A percentile compares a stretch with the other conserved stretches of the same genome.
Evolutionary conservation across 768 basidiomycete species (phyloP).

Genomic region (Kwoniella dendrophila): DNA sequence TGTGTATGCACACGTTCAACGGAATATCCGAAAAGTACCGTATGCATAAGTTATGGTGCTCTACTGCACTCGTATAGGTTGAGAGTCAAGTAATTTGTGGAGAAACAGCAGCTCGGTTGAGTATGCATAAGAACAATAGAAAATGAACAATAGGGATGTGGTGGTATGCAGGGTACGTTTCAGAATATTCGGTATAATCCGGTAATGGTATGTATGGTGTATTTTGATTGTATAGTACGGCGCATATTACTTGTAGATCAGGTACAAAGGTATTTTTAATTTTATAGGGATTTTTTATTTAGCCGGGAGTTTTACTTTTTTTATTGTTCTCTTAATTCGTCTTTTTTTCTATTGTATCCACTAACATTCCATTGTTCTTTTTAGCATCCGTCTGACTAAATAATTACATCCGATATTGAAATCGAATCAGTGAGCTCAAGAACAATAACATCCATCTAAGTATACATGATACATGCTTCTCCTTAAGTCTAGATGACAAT

Average conservation of each 20-base stretch:
- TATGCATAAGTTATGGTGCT: too few species aligned
- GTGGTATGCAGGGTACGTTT: background rate
- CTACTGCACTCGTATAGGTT: too few species aligned
- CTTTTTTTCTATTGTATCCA: background rate
- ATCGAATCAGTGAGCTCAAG: too few species aligned
- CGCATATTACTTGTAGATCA: constrained; percentile 1
- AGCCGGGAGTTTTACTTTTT: background rate
- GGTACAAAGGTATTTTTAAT: background rate
- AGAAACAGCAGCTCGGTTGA: too few species aligned
- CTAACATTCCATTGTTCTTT: background rate
- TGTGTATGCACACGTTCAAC: background rate
- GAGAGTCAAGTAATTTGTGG: too few species aligned
- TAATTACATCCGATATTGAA: too few species aligned
- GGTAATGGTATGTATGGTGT: too few species aligned
- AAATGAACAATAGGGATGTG: constrained; percentile 6
- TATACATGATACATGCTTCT: too few species aligned
- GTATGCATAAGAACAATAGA: constrained; percentile 9
- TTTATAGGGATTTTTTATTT: background rate
- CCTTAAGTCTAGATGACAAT: too few species aligned
- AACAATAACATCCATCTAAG: too few species aligned
- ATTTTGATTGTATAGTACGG: too few species aligned
- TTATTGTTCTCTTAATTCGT: constrained; percentile 6
- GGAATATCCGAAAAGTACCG: too few species aligned
- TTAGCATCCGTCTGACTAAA: background rate
- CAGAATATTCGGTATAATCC: background rate